Evolutionary conservation across 257 asterid species (phyloP), one percentile per base, ranked within the genome.

Genomic region (Solanum raphanifolium): DNA sequence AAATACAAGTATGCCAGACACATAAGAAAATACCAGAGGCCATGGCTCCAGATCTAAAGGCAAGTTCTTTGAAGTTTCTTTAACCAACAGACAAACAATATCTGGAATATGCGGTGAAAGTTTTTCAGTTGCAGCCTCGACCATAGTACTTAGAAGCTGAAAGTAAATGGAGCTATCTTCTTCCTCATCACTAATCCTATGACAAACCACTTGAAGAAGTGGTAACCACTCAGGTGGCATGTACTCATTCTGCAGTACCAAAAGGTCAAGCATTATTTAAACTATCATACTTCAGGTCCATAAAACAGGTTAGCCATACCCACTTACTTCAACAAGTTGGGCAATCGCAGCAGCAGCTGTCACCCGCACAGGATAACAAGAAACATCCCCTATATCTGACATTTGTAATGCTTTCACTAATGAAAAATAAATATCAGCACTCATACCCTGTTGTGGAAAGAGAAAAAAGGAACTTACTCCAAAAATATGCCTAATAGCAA

Each of bases 271-370:
- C 41, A 43, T 48, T 38, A 86, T 71, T 23, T 71, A 46, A 43
- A 41, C 12, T 43, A 35, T 43, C 76, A 41, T 69, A 13, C 48
- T 69, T 81, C 38, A 83, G 79, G 76, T 76, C 25, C 20, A 68
- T 81, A 69, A 18, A 68, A 66, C 3, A 75, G 41, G 66, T 41
- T 76, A 81, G 41, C 68, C 41, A 27, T 81, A 81, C 39, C 39
- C 85, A 88, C 92, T 88, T 90, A 91, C 93, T 86, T 91, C 92
- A 36, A 91, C 90, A 46, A 91, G 93, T 86, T 88, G 88, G 23
- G 89, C 90, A 83, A 91, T 90, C 52, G 93, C 92, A 84, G 91
- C 92, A 87, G 91, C 90, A 27, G 93, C 91, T 9, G 93, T 90
- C 87, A 88, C 86, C 62, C 93, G 90, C 81, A 90, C 92, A 25